phyloP scores from a whole-genome alignment of 1,139 yeast species.

The Hemisphaericaspora xylanilytica region DNA sequence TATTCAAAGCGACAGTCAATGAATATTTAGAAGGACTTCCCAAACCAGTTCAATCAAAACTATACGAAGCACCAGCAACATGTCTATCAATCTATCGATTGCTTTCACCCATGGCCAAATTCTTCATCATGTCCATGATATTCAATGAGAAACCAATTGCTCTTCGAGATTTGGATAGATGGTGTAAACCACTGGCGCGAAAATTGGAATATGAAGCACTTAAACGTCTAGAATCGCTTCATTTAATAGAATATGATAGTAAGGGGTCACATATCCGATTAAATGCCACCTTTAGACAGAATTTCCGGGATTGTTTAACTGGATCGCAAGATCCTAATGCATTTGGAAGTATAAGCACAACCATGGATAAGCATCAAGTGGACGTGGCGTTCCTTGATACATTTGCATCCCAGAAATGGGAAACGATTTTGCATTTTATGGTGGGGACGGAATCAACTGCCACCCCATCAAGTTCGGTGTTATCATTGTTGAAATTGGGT shows the following conservation, averaged over 20 bases:
- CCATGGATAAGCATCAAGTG: slow-evolving; percentile 45
- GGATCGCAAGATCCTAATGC: slow-evolving; percentile 60
- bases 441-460: slow-evolving; percentile 79
- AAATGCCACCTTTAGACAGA: slow-evolving; percentile 70
- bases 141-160: slow-evolving; percentile 76
- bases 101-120: slow-evolving; percentile 85
- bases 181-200: slow-evolving; percentile 63
- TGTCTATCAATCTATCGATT: slow-evolving; percentile 87
- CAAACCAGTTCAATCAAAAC: slow-evolving; percentile 72
- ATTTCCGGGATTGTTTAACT: slow-evolving; percentile 79
- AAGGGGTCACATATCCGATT: slow-evolving; percentile 56
- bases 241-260: slow-evolving; percentile 65
- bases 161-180: slow-evolving; percentile 64
- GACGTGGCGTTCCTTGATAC: slow-evolving; percentile 66
- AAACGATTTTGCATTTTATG: slow-evolving; percentile 92
- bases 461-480: slow-evolving; percentile 67
- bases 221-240: slow-evolving; percentile 72
- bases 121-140: slow-evolving; percentile 82
- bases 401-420: slow-evolving; percentile 90
- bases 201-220: slow-evolving; percentile 71
- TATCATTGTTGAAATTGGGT: slow-evolving; percentile 65
- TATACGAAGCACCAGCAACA: slow-evolving; percentile 83
- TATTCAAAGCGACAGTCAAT: slow-evolving; percentile 74
- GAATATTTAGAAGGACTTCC: slow-evolving; percentile 90
- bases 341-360: slow-evolving; percentile 39